Percentiles rank a stretch among this genome's conserved stretches.
These are phyloP conservation scores for Cercophora scortea DNA, from an alignment of 495 filamentous ascomycete species.

Conservation along the genomic window DNA sequence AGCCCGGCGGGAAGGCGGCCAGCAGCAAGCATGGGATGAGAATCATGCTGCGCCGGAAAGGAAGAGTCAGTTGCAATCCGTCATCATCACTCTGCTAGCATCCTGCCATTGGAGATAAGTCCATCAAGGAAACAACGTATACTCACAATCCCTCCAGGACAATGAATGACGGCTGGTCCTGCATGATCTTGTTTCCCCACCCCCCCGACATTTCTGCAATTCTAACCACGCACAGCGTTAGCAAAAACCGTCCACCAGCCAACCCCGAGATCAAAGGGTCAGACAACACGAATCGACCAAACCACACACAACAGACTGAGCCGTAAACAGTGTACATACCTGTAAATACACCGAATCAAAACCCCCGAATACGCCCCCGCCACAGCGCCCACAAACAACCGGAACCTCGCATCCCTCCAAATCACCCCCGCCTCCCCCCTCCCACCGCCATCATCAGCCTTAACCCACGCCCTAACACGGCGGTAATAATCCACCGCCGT, in stretches of 20 bases:
- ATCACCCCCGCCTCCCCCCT: slow-evolving; percentile 19
- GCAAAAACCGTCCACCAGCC: background rate
- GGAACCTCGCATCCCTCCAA: slow-evolving; percentile 37
- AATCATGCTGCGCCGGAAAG: slow-evolving; percentile 18
- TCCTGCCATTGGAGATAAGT: background rate
- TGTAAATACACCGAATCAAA: slow-evolving; percentile 60
- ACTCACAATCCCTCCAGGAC: slow-evolving; percentile 47
- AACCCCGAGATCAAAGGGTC: background rate
- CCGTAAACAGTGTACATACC: slow-evolving; percentile 26
- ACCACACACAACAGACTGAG: background rate
- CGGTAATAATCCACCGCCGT: slow-evolving; percentile 44
- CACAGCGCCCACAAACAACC: slow-evolving; percentile 43
- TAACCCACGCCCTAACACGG: slow-evolving; percentile 26
- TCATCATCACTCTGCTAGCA: background rate
- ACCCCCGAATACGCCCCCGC: slow-evolving; percentile 52
- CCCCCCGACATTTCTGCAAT: slow-evolving; percentile 62
- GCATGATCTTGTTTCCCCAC: slow-evolving; percentile 62
- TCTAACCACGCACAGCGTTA: slow-evolving; percentile 14
- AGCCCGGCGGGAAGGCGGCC: slow-evolving; percentile 27
- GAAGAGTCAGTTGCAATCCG: background rate
- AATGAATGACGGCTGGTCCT: slow-evolving; percentile 55
- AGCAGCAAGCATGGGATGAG: slow-evolving; percentile 26
- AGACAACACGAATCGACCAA: background rate
- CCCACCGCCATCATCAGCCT: slow-evolving; percentile 12
- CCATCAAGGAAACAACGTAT: background rate